Conservation (phyloP, 768 basidiomycete genomes). For the Scleroderma bovista region DNA sequence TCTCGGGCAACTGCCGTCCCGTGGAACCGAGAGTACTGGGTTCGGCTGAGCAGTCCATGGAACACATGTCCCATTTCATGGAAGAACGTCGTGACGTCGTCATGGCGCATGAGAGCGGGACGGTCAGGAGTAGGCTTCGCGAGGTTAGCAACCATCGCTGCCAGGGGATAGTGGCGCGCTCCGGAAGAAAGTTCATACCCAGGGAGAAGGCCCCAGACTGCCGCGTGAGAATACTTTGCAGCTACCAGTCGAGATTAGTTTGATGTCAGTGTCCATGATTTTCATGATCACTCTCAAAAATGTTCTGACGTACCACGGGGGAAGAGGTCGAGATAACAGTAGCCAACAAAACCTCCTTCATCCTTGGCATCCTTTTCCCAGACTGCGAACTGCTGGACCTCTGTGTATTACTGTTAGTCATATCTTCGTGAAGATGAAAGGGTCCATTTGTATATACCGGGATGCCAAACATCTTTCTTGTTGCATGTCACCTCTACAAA, state of each 20-base stretch:
- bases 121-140: constrained; percentile 78
- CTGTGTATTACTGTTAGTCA: constrained; percentile 27
- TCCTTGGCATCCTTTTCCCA: constrained; percentile 78
- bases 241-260: constrained; percentile 36
- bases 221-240: constrained; percentile 81
- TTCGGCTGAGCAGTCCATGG: constrained; percentile 63
- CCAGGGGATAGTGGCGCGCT: constrained; percentile 62
- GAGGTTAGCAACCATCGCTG: constrained; percentile 88
- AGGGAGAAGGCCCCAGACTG: constrained; percentile 72
- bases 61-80: constrained; percentile 84
- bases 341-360: constrained; percentile 70
- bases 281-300: background rate
- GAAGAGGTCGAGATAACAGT: constrained; percentile 86
- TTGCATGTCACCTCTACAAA: constrained; percentile 54
- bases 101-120: constrained; percentile 82
- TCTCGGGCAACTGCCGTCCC: constrained; percentile 77
- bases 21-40: constrained; percentile 73
- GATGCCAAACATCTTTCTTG: constrained; percentile 70
- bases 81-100: constrained; percentile 87
- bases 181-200: constrained; percentile 57
- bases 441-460: constrained; percentile 43
- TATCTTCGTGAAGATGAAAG: background rate
- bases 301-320: constrained; percentile 53
- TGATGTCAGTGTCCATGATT: constrained; percentile 2
- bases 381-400: constrained; percentile 79